Evolutionary conservation across 768 basidiomycete species (phyloP).

Genomic region (Suillus paluster): DNA sequence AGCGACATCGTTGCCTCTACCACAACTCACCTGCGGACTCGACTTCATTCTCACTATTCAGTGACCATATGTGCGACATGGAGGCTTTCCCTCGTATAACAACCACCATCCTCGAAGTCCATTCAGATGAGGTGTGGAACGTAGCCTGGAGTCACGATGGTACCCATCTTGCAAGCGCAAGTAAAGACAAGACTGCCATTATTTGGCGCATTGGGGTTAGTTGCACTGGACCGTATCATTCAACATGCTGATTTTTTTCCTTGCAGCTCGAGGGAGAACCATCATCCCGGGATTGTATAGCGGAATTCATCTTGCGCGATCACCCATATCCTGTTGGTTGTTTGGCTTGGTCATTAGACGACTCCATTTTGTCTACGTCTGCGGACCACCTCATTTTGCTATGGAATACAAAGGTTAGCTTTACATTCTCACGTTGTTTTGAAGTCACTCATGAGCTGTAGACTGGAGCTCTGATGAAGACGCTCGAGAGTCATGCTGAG

Average conservation of each 20-base stretch:
- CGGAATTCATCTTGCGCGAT: constrained; percentile 66
- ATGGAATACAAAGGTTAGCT: constrained; percentile 86
- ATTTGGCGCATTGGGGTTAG: constrained; percentile 88
- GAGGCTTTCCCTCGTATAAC: constrained; percentile 84
- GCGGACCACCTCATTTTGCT: constrained; percentile 83
- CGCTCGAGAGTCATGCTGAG: constrained; percentile 74
- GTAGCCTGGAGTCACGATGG: constrained; percentile 96
- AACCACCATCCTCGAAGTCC: constrained; percentile 83
- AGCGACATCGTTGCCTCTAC: constrained; percentile 83
- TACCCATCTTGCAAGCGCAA: constrained; percentile 79
- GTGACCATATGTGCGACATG: constrained; percentile 83
- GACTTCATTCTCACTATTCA: constrained; percentile 77
- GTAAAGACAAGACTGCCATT: constrained; percentile 85
- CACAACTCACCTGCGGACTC: constrained; percentile 72
- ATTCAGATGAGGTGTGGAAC: constrained; percentile 95
- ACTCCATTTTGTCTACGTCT: constrained; percentile 79
- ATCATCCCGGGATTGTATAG: constrained; percentile 61
- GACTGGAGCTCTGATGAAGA: constrained; percentile 75
- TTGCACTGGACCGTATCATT: constrained; percentile 18
- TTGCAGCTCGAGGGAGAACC: constrained; percentile 51
- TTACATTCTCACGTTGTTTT: constrained; percentile 9
- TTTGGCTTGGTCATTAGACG: constrained; percentile 93
- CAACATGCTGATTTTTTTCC: constrained; percentile 19
- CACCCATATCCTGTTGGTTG: constrained; percentile 80
- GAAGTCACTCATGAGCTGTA: constrained; percentile 35